Conservation (phyloP, 768 basidiomycete genomes). For the Cytidiella melzeri region DNA sequence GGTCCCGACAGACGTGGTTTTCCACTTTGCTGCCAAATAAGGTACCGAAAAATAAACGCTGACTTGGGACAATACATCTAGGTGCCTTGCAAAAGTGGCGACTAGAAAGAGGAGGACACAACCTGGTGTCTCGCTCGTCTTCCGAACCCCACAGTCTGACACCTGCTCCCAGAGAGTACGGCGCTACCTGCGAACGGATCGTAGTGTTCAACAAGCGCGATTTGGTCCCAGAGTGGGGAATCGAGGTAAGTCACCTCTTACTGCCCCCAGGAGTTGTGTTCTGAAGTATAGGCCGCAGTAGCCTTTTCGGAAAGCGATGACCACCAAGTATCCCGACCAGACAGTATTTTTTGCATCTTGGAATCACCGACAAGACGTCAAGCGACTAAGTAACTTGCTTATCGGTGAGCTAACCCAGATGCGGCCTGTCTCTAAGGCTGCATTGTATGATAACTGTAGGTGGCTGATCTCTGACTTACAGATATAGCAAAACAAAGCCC, state of each 20-base stretch:
- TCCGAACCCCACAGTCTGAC: neutral
- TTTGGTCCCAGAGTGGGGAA: constrained; percentile 82
- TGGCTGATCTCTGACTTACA: constrained; percentile 24
- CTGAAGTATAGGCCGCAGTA: constrained; percentile 23
- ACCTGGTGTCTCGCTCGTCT: neutral
- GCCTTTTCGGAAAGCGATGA: constrained; percentile 75
- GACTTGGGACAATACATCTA: too few species aligned
- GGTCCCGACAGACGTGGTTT: too few species aligned
- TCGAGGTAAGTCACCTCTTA: constrained; percentile 52
- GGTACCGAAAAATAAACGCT: neutral
- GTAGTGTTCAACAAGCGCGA: constrained; percentile 93
- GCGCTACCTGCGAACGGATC: constrained; percentile 65
- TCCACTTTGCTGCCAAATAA: too few species aligned
- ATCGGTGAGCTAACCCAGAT: constrained; percentile 54
- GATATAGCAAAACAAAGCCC: constrained; percentile 66
- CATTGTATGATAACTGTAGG: neutral
- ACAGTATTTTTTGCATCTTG: constrained; percentile 65
- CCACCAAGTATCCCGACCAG: constrained; percentile 63
- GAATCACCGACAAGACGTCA: constrained; percentile 61
- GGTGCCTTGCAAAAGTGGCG: constrained; percentile 66
- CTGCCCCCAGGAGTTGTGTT: neutral
- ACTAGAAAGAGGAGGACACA: constrained; percentile 49
- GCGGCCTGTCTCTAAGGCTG: neutral
- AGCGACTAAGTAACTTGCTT: constrained; percentile 56
- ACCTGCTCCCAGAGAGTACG: constrained; percentile 9